A percentile compares a stretch with the other conserved stretches of the same genome.
Conservation (phyloP, 139 green algal species). For the Coelastrella sp. region DNA sequence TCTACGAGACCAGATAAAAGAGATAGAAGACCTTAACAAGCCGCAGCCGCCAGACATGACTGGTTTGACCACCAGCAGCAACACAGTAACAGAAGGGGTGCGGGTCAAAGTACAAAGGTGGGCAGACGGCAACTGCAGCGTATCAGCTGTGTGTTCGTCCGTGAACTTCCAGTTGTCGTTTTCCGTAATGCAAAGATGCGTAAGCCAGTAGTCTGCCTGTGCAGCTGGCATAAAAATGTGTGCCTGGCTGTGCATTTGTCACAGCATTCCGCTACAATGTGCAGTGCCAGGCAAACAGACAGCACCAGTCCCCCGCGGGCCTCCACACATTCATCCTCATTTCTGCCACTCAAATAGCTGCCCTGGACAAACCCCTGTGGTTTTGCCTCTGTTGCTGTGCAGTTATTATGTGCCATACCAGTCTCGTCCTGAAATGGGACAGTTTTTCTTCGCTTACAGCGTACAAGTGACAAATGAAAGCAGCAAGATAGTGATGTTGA, state of each 20-base stretch:
- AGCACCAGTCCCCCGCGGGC: no score
- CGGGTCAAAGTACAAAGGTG: constrained; percentile 61
- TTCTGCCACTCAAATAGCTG: neutral
- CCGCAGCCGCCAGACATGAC: constrained; percentile 40
- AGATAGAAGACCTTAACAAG: constrained; percentile 47
- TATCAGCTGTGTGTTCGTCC: no score
- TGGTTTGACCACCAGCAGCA: constrained; percentile 45
- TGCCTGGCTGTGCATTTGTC: no score
- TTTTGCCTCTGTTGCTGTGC: neutral
- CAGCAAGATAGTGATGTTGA: constrained; percentile 42
- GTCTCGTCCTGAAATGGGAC: constrained; percentile 51
- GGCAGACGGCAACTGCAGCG: neutral
- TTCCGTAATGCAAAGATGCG: no score
- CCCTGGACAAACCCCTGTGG: neutral
- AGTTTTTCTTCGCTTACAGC: constrained; percentile 76
- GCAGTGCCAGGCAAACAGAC: no score
- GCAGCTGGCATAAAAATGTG: no score
- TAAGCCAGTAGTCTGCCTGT: no score
- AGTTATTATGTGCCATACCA: constrained; percentile 65
- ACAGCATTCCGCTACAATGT: no score
- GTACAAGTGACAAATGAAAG: constrained; percentile 57
- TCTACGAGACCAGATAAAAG: constrained; percentile 51
- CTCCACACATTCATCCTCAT: no score
- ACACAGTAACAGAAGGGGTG: constrained; percentile 59
- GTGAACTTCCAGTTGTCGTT: no score